phyloP scores from a whole-genome alignment of 2,329 filamentous ascomycete genomes.

The Phyllosticta paracitricarpa region DNA sequence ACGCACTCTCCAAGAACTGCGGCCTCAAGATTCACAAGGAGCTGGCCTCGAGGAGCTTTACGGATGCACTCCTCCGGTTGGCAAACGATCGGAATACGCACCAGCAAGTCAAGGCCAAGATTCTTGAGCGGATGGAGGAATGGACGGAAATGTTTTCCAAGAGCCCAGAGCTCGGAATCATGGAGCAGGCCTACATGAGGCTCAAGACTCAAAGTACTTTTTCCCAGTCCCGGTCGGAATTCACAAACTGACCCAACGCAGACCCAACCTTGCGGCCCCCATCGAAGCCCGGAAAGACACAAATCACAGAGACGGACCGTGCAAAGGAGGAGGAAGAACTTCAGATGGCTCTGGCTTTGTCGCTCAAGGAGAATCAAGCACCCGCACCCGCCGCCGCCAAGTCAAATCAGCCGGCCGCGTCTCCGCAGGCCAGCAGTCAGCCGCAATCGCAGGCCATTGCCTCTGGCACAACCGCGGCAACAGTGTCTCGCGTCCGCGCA shows the following conservation, averaged over 20 bases:
- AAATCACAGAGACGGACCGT: conserved; percentile 80
- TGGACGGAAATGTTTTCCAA: conserved; percentile 92
- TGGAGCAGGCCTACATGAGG: conserved; percentile 88
- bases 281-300: conserved; percentile 85
- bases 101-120: conserved; percentile 92
- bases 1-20: conserved; percentile 87
- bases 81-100: conserved; percentile 93
- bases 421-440: conserved; percentile 13
- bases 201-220: conserved; percentile 58
- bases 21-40: conserved; percentile 80
- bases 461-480: conserved; percentile 87
- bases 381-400: conserved; percentile 27
- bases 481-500: conserved; percentile 86
- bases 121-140: conserved; percentile 89
- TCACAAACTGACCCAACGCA: conserved; percentile 28
- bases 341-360: conserved; percentile 55
- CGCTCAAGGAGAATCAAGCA: conserved; percentile 70
- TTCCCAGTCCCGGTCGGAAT: not conserved
- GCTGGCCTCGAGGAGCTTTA: conserved; percentile 83
- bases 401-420: conserved; percentile 29
- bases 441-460: conserved; percentile 50
- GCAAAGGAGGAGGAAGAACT: conserved; percentile 47
- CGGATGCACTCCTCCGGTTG: conserved; percentile 81
- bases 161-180: conserved; percentile 88
- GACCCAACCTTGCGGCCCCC: conserved; percentile 87